A percentile compares a stretch with the other conserved stretches of the same genome.
Conservation (phyloP, 2,329 filamentous ascomycete species). For the Macrophomina phaseolina region DNA sequence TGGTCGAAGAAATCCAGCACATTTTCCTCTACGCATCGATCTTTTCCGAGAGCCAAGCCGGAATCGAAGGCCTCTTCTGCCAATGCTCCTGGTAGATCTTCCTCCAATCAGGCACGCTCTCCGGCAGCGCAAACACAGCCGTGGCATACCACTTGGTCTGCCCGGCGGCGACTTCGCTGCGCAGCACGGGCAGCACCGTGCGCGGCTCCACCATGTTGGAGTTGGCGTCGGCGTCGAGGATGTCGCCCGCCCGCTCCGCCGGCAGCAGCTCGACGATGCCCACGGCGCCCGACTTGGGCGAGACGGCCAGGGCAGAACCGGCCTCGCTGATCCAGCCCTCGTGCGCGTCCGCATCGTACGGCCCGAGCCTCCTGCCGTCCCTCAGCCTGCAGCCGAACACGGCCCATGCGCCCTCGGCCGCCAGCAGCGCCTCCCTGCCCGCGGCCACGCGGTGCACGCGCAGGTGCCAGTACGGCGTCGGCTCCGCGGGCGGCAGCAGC, state of each 20-base stretch:
- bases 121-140: constrained; percentile 72
- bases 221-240: constrained; percentile 79
- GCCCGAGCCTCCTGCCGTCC: constrained; percentile 61
- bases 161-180: constrained; percentile 64
- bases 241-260: constrained; percentile 55
- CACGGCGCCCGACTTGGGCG: constrained; percentile 57
- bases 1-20: neutral
- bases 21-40: constrained; percentile 20
- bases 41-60: constrained; percentile 34
- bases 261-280: constrained; percentile 55
- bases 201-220: constrained; percentile 76
- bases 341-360: constrained; percentile 43
- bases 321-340: constrained; percentile 46
- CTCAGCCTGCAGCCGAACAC: constrained; percentile 66
- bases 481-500: constrained; percentile 66
- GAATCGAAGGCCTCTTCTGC: constrained; percentile 39
- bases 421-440: constrained; percentile 64
- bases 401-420: constrained; percentile 77
- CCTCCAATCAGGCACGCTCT: constrained; percentile 23
- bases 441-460: constrained; percentile 67
- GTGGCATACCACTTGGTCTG: constrained; percentile 70
- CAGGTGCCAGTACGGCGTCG: constrained; percentile 72
- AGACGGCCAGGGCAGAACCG: constrained; percentile 45
- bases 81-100: constrained; percentile 36
- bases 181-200: constrained; percentile 73